These are phyloP conservation scores for Russula sp. DNA, from an alignment of 768 basidiomycete species.

Conservation along the genomic window DNA sequence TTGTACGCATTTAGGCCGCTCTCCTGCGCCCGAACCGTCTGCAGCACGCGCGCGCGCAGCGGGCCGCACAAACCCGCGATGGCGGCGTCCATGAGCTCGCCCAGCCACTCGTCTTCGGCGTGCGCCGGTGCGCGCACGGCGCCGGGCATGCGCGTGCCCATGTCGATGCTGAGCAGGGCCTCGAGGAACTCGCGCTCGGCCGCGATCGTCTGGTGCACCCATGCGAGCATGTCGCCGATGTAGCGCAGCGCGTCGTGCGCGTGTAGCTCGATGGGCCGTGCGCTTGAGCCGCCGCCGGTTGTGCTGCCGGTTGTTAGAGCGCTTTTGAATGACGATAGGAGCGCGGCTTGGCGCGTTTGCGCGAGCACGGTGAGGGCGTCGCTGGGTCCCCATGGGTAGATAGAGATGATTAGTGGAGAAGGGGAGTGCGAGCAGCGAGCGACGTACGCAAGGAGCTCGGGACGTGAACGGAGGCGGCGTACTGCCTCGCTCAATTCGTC, in stretches of 20 bases:
- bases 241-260: conserved; percentile 97
- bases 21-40: conserved; percentile 90
- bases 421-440: not conserved
- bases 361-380: conserved; percentile 74
- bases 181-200: conserved; percentile 94
- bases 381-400: conserved; percentile 29
- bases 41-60: conserved; percentile 85
- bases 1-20: conserved; percentile 89
- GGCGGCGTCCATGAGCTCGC: conserved; percentile 71
- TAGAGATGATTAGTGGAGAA: not conserved
- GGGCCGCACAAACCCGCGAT: conserved; percentile 82
- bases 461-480: conserved; percentile 62
- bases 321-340: conserved; percentile 79
- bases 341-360: conserved; percentile 71
- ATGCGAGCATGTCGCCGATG: conserved; percentile 96
- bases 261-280: conserved; percentile 93
- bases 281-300: conserved; percentile 25
- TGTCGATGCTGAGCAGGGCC: conserved; percentile 66
- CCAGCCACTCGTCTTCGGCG: conserved; percentile 74
- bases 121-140: conserved; percentile 46
- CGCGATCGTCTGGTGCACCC: conserved; percentile 95
- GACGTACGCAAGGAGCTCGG: conserved; percentile 67
- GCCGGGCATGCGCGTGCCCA: conserved; percentile 64
- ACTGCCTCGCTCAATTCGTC: conserved; percentile 64
- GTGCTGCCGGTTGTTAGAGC: conserved; percentile 65